Base-by-base conservation (phyloP, 345 rosid genomes). In the Eucalyptus sp. region DNA sequence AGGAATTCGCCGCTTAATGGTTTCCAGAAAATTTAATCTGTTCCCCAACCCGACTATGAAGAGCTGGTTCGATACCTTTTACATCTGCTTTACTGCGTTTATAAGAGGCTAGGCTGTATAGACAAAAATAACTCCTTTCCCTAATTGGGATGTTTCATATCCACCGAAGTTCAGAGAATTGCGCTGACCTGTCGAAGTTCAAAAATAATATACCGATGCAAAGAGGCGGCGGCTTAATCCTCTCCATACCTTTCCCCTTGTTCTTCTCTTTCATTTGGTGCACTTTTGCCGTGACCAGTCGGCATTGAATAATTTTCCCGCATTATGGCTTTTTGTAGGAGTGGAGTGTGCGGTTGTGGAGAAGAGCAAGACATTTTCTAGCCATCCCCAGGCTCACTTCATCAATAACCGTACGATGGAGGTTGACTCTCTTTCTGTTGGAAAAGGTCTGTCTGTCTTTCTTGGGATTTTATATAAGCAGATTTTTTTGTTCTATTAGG, bases 401-500 rank as follows among this genome's bases (percentile, higher is more conserved):
- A 96, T 97, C 94, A 97, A 97, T 94, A 97, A 96, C 86, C 94
- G 99, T 14, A 93, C 99, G 29, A 97, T 97, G 99, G 99, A 97
- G 99, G 99, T 97, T 2, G 90, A 31, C 80, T 91, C 88, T 71
- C 81, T 87, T 10, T 41, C 16, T 64, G 81, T 60, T 56, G 76
- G 80, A 48, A 83, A 50, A 68, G 29, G 50, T 87, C 37, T 48
- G 88, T 91, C 80, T 84, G 48, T 86, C 48, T 37, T 37, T 76
- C 25, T 76, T 10, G 48, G 48, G 83, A 20, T 41, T 76, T 76
- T 41, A 22, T 37, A 6, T 41, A 76, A 76, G 24, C 15, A 68
- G 60, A 41, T 10, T 56, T 60, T 86, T 50, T 51, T 88, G 33
- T 56, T 49, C 31, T 51, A n/a, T 22, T 92, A 97, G 99, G 92